These are phyloP conservation scores for Aspergillus nomiae DNA, from an alignment of 2,329 filamentous ascomycete genomes.

Conservation along the genomic window DNA sequence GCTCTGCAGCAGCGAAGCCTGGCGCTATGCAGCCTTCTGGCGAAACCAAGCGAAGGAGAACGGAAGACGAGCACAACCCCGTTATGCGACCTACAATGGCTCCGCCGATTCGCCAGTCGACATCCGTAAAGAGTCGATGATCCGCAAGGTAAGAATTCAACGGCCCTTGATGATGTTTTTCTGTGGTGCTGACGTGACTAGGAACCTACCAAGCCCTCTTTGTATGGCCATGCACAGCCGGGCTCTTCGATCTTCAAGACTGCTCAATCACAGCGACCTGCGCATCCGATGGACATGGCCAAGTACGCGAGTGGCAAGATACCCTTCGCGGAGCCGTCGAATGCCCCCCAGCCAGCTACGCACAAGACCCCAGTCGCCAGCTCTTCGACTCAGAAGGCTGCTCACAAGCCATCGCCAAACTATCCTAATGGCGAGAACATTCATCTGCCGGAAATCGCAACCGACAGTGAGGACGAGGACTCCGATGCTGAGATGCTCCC, in stretches of 20 bases:
- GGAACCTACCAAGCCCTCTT: slow-evolving; percentile 42
- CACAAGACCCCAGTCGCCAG: slow-evolving; percentile 69
- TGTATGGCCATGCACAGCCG: slow-evolving; percentile 40
- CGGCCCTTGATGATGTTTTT: not conserved
- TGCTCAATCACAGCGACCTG: slow-evolving; percentile 61
- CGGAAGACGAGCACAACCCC: slow-evolving; percentile 68
- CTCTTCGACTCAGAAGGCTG: slow-evolving; percentile 35
- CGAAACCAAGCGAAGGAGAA: slow-evolving; percentile 79
- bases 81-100: slow-evolving; percentile 70
- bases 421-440: slow-evolving; percentile 90
- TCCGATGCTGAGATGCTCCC: slow-evolving; percentile 62
- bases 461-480: slow-evolving; percentile 88
- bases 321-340: slow-evolving; percentile 75
- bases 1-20: slow-evolving; percentile 40
- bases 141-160: slow-evolving; percentile 64
- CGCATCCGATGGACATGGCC: slow-evolving; percentile 78
- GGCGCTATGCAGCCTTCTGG: slow-evolving; percentile 62
- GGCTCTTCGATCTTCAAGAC: slow-evolving; percentile 40
- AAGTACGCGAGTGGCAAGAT: slow-evolving; percentile 87
- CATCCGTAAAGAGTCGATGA: slow-evolving; percentile 72
- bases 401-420: slow-evolving; percentile 70
- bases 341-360: slow-evolving; percentile 49
- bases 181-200: slow-evolving; percentile 10
- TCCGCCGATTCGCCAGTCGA: slow-evolving; percentile 80
- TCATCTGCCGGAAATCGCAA: slow-evolving; percentile 90